Base-by-base conservation (phyloP, 208 protist species). In the Leptomonas pyrrhocoris region DNA sequence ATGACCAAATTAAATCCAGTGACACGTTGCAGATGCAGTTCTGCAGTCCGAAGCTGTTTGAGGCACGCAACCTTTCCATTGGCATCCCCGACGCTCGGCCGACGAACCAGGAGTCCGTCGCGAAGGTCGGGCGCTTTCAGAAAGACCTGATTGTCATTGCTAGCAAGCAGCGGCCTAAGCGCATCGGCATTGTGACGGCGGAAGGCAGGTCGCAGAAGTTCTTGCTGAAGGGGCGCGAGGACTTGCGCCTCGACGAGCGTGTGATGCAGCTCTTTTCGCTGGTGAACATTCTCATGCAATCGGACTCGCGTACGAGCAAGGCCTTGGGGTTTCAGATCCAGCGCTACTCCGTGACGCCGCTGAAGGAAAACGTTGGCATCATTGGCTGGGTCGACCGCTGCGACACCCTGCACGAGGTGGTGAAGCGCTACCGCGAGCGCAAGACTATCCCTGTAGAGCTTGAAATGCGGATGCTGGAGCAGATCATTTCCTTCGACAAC, bases 241-340 rank as follows among this genome's bases (percentile, higher is more conserved):
- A 99, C 79, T 79, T 99, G 23, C 86, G 98, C 19, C 95, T 99
- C 84, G 99, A 99, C 79, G 99, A 99, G 88, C 89, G 99, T 34
- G 99, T 99, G 21, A 99, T 99, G 99, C 98, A 99, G 89, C 93
- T 99, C 42, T 99, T 99, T 86, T 96, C 97, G 4, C 88, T 99
- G 6, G 98, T 99, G 19, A 99, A 99, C 85, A 99, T 97, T 15
- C 91, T 99, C 18, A 92, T 99, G 50, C 79, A 84, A 49, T 93
- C 91, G 3, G 88, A 96, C 71, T 83, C 88, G n/a, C 78, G 88
- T 12, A 92, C 79, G 19, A 83, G 77, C 46, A 89, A 93, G 40
- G 97, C 98, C 65, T 85, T 89, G 23, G 89, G 92, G 40, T 92
- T 94, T 57, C 86, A 93, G 43, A 93, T 96, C 43, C 87, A 93